Percentiles rank a stretch among this genome's conserved stretches.
Conservation (phyloP, 2,329 filamentous ascomycete genomes). For the Cadophora sp. region DNA sequence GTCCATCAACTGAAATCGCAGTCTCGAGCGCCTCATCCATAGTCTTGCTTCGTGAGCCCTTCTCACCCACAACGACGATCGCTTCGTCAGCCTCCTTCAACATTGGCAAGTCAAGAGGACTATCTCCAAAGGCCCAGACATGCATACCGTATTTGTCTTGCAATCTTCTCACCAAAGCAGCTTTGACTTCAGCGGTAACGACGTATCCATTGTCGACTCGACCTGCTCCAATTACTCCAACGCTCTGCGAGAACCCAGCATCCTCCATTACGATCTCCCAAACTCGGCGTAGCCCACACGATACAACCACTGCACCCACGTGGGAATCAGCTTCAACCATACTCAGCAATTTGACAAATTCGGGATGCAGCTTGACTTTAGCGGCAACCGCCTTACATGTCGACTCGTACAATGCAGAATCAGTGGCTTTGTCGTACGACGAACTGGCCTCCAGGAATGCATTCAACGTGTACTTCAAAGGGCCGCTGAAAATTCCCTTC, state of each 20-base stretch:
- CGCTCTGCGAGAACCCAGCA: slow-evolving; percentile 49
- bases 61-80: slow-evolving; percentile 60
- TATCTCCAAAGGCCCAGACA: slow-evolving; percentile 67
- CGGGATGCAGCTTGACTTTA: slow-evolving; percentile 52
- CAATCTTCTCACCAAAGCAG: slow-evolving; percentile 52
- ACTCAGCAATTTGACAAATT: slow-evolving; percentile 55
- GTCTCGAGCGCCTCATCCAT: slow-evolving; percentile 57
- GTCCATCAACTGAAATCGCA: slow-evolving; percentile 50
- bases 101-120: slow-evolving; percentile 64
- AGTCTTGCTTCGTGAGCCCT: slow-evolving; percentile 53
- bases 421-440: slow-evolving; percentile 56
- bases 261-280: slow-evolving; percentile 62
- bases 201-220: slow-evolving; percentile 55
- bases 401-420: slow-evolving; percentile 50
- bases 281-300: slow-evolving; percentile 58
- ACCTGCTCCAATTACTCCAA: slow-evolving; percentile 61
- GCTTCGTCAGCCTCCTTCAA: slow-evolving; percentile 58
- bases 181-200: slow-evolving; percentile 59
- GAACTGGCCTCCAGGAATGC: slow-evolving; percentile 62
- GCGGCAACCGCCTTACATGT: slow-evolving; percentile 55
- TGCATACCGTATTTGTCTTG: slow-evolving; percentile 45
- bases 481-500: slow-evolving; percentile 55
- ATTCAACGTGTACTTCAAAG: slow-evolving; percentile 57
- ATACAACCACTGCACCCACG: slow-evolving; percentile 59
- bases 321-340: slow-evolving; percentile 44